Base-by-base conservation (phyloP, 129 eudicot species). In the Lactuca saligna region DNA sequence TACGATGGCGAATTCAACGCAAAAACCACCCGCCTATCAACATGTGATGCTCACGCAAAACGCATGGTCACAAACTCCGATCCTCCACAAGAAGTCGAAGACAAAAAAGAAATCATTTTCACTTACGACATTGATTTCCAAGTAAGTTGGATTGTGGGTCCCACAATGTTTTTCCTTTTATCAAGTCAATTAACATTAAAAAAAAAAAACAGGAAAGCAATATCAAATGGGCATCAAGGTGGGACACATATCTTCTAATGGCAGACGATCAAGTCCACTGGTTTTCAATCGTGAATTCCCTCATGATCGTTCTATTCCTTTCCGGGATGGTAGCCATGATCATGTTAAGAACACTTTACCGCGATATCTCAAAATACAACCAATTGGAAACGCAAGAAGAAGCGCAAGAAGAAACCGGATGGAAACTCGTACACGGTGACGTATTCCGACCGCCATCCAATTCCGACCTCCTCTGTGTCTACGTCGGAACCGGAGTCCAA, bases 241-340 rank as follows among this genome's bases (percentile, higher is more conserved):
- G 91, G 88, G 91, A 86, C 39, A 80, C 82, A 8, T 86, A 86
- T 77, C 88, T 82, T 66, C 71, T 80, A 33, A 82, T 77, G 83
- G 78, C 85, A 39, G 88, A 77, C 75, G 88, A 86, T 67, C 91
- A 82, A 82, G 81, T 86, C 34, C 88, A 86, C 75, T 86, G 88
- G 88, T 86, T 82, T 59, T 82, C 90, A 13, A 81, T 85, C 5
- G 84, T 85, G 67, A 87, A 87, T 74, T 84, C 95, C 12, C 81
- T 87, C 62, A 87, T 87, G 95, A 87, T 87, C 55, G 90, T 87
- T 53, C 90, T 87, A 61, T 87, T 87, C 86, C 78, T 87, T 61
- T 87, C 90, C 17, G 95, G 95, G 56, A 87, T 87, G 87, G 95
- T 87, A 13, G 95, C 95, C 38, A 84, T 87, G 95, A 87, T 87